Evolutionary conservation across 331 rosid genomes (phyloP).

Genomic region (Quercus lobata): DNA sequence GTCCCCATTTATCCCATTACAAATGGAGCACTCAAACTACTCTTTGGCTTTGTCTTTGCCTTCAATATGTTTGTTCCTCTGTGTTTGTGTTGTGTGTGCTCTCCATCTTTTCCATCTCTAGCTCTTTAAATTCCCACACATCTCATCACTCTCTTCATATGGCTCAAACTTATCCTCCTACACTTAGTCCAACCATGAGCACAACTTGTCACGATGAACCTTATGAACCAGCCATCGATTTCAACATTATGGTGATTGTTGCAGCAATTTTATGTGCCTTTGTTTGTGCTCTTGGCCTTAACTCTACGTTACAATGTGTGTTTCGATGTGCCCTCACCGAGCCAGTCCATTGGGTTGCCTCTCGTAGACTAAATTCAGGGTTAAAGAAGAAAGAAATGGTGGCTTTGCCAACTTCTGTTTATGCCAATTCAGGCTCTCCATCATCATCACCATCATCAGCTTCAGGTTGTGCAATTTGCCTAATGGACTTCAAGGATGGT

Average conservation of each 20-base stretch:
- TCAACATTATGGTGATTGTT: slow-evolving; percentile 45
- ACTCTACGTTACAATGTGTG: slow-evolving; percentile 62
- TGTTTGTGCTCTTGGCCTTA: slow-evolving; percentile 80
- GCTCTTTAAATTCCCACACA: not conserved
- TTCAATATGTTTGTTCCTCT: not conserved
- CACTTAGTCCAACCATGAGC: slow-evolving; percentile 24
- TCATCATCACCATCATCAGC: slow-evolving; percentile 29
- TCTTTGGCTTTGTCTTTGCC: not conserved
- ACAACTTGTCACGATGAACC: slow-evolving; percentile 1
- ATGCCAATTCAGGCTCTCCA: slow-evolving; percentile 17
- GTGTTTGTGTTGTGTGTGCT: not conserved
- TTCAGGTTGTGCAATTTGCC: slow-evolving; percentile 64
- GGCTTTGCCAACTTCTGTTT: slow-evolving; percentile 64
- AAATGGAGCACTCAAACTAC: not conserved
- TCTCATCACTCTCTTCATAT: slow-evolving; percentile 8
- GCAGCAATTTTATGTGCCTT: slow-evolving; percentile 68
- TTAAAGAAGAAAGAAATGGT: slow-evolving; percentile 66
- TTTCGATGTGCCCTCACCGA: slow-evolving; percentile 52
- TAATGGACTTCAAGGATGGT: slow-evolving; percentile 58
- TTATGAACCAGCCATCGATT: slow-evolving; percentile 10
- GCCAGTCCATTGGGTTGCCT: slow-evolving; percentile 49
- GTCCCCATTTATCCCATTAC: slow-evolving; percentile 25
- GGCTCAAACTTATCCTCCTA: slow-evolving; percentile 32
- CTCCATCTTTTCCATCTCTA: not conserved
- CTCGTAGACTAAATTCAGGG: slow-evolving; percentile 57